Base-by-base conservation (phyloP, 805 yeast genomes). In the Lipomyces sp. region DNA sequence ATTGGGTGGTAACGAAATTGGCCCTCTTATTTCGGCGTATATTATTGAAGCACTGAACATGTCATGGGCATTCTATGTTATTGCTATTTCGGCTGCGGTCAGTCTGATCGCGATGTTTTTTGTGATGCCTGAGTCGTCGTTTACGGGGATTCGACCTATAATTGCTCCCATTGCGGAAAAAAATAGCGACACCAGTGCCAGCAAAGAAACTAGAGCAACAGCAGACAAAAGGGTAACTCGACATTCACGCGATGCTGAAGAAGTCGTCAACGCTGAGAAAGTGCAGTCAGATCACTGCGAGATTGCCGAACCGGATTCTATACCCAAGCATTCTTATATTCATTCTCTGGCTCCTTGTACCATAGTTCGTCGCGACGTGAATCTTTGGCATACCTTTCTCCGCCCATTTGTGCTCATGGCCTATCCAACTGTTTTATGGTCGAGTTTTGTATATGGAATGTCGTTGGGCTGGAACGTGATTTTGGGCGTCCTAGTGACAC, bases 121-220 rank as follows among this genome's bases (percentile, higher is more conserved):
- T 11, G 79, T 79, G 61, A 83, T 78, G 21, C 85, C 84, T 2
- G 85, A 81, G 50, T 80, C 85, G 1, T 80, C 77, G 66, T 80
- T 82, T 82, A 79, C 29, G 6, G 29, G 29, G 29, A 7, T 7
- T 10, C 29, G 29, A 7, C 10, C 29, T 26, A 10, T 26, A 10
- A 26, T 26, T 26, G 10, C 29, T 7, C 29, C 29, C 10, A 10
- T 26, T 26, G 29, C 6, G 10, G 29, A 26, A 7, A 10, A 26
- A 26, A 10, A 26, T 7, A 77, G 50, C 69, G 85, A 51, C 62
- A 76, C 1, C 82, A n/a, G n/a, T n/a, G n/a, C n/a, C n/a, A n/a
- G n/a, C n/a, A n/a, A n/a, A n/a, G n/a, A n/a, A n/a, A n/a, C n/a
- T n/a, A n/a, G n/a, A n/a, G n/a, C n/a, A n/a, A n/a, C n/a, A n/a